Conservation (phyloP, 2,329 filamentous ascomycete species). For the Pseudogymnoascus sp. region DNA sequence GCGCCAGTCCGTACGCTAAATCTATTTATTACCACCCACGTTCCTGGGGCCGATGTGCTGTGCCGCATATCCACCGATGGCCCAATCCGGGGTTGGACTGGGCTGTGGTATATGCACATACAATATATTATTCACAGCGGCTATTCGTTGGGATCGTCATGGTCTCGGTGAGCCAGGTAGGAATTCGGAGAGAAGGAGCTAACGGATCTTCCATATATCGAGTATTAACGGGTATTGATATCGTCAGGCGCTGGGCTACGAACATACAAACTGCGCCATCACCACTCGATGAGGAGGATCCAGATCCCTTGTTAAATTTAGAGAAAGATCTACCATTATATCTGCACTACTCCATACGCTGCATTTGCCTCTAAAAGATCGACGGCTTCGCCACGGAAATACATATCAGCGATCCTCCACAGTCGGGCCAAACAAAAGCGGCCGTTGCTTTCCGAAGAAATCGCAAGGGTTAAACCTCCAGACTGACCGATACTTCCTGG, state of each 20-base stretch:
- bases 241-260: neutral
- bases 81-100: neutral
- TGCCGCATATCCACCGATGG: neutral
- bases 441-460: neutral
- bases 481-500: neutral
- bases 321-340: neutral
- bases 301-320: neutral
- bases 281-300: neutral
- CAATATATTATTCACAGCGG: neutral
- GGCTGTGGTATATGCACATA: neutral
- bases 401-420: neutral
- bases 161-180: neutral
- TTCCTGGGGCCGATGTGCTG: conserved; percentile 6
- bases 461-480: neutral
- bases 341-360: neutral
- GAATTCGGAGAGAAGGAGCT: neutral
- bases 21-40: conserved; percentile 8
- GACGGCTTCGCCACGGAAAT: neutral
- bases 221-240: neutral
- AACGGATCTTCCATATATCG: neutral
- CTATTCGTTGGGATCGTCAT: neutral
- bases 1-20: neutral
- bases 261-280: neutral
- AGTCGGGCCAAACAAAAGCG: neutral
- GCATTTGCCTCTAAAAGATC: neutral